These are phyloP conservation scores for Anisogramma anomala DNA, from an alignment of 2,329 filamentous ascomycete species.

Conservation along the genomic window DNA sequence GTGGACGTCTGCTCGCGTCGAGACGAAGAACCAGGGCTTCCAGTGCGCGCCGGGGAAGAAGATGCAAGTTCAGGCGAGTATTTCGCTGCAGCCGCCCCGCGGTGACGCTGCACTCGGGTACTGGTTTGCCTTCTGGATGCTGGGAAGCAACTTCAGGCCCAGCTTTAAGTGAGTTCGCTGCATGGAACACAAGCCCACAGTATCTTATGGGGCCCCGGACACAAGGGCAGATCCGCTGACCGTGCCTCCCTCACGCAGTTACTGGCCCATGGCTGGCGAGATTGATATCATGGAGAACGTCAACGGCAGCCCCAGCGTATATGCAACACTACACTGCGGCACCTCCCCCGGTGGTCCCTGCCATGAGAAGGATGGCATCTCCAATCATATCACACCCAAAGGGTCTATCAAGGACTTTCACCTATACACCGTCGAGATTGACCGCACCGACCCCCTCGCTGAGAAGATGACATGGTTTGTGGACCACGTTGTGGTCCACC, in stretches of 20 bases:
- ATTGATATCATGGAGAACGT: conserved; percentile 23
- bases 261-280: conserved; percentile 21
- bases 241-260: conserved; percentile 9
- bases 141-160: conserved; percentile 1
- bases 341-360: conserved; percentile 22
- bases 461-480: conserved; percentile 20
- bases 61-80: conserved; percentile 17
- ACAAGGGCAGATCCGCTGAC: no score
- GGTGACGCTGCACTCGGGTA: conserved; percentile 3
- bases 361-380: conserved; percentile 19
- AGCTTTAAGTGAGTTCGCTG: conserved; percentile 4
- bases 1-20: conserved; percentile 15
- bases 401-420: conserved; percentile 19
- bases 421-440: conserved; percentile 21
- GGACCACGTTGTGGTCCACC: conserved; percentile 16
- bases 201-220: no score
- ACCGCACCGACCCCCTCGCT: conserved; percentile 10
- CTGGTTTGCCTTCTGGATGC: conserved; percentile 6
- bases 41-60: conserved; percentile 18
- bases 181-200: no score
- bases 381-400: conserved; percentile 5
- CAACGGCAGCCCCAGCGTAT: conserved; percentile 18
- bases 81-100: conserved; percentile 8
- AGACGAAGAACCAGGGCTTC: conserved; percentile 17
- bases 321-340: conserved; percentile 20